Base-by-base conservation (phyloP, 768 basidiomycete genomes). In the Nidularia pulvinata region DNA sequence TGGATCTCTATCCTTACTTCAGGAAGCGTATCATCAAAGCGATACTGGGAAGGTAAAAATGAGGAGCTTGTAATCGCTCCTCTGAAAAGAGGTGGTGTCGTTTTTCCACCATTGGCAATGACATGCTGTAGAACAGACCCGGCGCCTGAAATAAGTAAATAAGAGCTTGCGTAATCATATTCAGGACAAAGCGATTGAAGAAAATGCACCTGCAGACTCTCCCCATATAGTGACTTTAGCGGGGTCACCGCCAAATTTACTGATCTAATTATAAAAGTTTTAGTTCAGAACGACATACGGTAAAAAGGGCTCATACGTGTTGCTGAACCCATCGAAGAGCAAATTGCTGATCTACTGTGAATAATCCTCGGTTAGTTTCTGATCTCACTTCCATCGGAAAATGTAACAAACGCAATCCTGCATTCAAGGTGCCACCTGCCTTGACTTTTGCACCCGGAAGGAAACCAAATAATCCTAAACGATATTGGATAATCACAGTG, bases 91-190 rank as follows among this genome's bases (percentile, higher is more conserved):
- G 71, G 70, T 1, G 79, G 79, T 11, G 65, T 54, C 0, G 78
- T 81, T 36, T 71, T 65, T n/a, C 80, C 80, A 13, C 67, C 68
- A 39, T 79, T 65, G 6, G 80, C 80, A 30, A 81, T 60, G 1
- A 79, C 46, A 35, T 82, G 80, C 49, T 81, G 79, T 4, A 81
- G 34, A 6, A 81, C 78, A 1, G 80, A 80, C 3, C 78, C 79
- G 39, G 73, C 80, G 51, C 76, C 75, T 39, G n/a, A 73, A 35
- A 33, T 14, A 14, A 10, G 14, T 37, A 10, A 14, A 19, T 10
- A 22, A 42, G 10, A 9, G n/a, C 44, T 32, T 19, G n/a, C 33
- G 10, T 33, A 37, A 6, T 25, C 14, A 5, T 16, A n/a, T n/a
- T n/a, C n/a, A n/a, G n/a, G n/a, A n/a, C n/a, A n/a, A n/a, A n/a